Percentiles rank a stretch among this genome's conserved stretches.
phyloP scores from a whole-genome alignment of 164 flowering plant genomes.

The Warburgia ugandensis region DNA sequence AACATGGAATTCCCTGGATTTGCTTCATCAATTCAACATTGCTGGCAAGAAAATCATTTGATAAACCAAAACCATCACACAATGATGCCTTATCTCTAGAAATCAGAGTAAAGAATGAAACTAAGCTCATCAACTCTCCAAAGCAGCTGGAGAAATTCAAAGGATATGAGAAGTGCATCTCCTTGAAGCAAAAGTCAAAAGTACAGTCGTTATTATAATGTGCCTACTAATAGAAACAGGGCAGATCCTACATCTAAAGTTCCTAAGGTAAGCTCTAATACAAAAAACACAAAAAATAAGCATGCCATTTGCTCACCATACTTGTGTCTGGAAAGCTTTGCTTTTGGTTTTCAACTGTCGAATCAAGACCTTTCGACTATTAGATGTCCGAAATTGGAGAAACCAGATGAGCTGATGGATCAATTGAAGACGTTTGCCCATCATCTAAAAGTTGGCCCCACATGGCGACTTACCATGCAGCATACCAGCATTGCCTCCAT shows the following conservation, averaged over 20 bases:
- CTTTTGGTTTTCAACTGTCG: no score
- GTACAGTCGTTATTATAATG: slow-evolving; percentile 9
- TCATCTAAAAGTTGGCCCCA: no score
- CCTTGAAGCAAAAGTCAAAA: slow-evolving; percentile 25
- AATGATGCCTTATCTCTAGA: slow-evolving; percentile 8
- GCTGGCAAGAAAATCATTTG: slow-evolving; percentile 10
- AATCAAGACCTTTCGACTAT: no score
- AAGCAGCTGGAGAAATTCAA: slow-evolving; percentile 13
- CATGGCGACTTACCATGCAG: no score
- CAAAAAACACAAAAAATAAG: neutral
- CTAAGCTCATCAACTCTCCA: slow-evolving; percentile 11
- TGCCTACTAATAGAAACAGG: slow-evolving; percentile 16
- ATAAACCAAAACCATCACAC: slow-evolving; percentile 5
- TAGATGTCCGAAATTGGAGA: no score
- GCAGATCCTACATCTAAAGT: slow-evolving; percentile 8
- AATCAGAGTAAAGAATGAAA: slow-evolving; percentile 7
- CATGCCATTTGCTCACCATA: neutral
- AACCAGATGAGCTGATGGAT: no score
- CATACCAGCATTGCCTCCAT: no score
- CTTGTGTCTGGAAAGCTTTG: neutral
- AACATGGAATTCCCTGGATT: slow-evolving; percentile 5
- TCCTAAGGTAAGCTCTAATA: slow-evolving; percentile 21
- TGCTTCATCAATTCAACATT: slow-evolving; percentile 10
- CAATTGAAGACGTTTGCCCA: no score
- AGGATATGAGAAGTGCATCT: slow-evolving; percentile 8